Evolutionary conservation across 768 basidiomycete species (phyloP).

Genomic region (Termitomyces sp.): DNA sequence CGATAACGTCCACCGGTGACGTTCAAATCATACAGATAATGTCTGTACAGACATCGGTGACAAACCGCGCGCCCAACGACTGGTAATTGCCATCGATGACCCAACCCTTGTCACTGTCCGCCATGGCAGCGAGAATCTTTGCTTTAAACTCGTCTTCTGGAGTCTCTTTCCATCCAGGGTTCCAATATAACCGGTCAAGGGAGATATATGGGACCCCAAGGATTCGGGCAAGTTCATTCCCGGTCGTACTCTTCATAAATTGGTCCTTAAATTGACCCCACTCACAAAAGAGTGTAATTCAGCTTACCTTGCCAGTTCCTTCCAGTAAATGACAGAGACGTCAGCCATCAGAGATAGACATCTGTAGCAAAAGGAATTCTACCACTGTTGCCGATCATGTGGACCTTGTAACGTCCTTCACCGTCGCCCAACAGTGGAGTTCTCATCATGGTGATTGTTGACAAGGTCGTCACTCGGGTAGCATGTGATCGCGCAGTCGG

Average conservation of each 20-base stretch:
- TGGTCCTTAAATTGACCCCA: not conserved
- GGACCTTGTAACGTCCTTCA: constrained; percentile 39
- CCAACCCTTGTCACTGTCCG: constrained; percentile 36
- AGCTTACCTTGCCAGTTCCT: constrained; percentile 27
- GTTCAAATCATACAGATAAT: constrained; percentile 37
- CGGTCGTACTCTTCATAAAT: constrained; percentile 40
- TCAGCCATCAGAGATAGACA: not conserved
- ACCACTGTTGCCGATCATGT: constrained; percentile 41
- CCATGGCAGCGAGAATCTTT: constrained; percentile 23
- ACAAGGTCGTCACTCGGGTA: not conserved
- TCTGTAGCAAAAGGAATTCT: not conserved
- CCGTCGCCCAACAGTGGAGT: constrained; percentile 34
- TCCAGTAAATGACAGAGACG: not conserved
- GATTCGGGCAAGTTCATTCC: constrained; percentile 31
- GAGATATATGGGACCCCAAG: constrained; percentile 40
- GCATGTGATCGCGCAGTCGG: constrained; percentile 2
- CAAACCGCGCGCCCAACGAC: constrained; percentile 21
- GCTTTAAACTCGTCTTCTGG: constrained; percentile 23
- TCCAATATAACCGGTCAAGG: constrained; percentile 43
- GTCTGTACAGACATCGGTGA: constrained; percentile 39
- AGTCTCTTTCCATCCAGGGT: constrained; percentile 38
- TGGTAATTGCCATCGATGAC: constrained; percentile 46
- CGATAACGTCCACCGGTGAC: not conserved
- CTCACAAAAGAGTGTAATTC: not conserved
- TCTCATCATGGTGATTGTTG: not conserved